Conservation (phyloP, 768 basidiomycete genomes). For the Pleurotus platypus region DNA sequence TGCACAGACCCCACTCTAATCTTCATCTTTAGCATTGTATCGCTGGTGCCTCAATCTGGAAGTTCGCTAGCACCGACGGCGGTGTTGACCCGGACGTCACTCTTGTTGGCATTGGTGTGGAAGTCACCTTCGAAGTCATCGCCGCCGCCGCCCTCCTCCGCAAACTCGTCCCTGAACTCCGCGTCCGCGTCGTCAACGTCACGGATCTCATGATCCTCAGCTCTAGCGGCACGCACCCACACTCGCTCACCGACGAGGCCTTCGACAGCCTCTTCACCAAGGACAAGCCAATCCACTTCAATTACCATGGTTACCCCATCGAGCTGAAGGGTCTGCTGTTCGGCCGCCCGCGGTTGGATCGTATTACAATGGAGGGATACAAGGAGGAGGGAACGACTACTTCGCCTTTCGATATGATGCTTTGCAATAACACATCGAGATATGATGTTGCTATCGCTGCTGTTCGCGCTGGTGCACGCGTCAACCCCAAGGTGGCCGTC, state of each 20-base stretch:
- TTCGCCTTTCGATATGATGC: conserved; percentile 83
- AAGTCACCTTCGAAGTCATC: conserved; percentile 86
- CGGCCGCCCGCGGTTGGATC: conserved; percentile 44
- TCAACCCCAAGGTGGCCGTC: conserved; percentile 52
- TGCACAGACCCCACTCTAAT: conserved; percentile 9
- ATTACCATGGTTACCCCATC: conserved; percentile 81
- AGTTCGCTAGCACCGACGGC: conserved; percentile 71
- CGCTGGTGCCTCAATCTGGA: conserved; percentile 86
- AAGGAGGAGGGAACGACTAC: conserved; percentile 78
- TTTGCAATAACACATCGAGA: conserved; percentile 64
- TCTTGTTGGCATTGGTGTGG: conserved; percentile 83
- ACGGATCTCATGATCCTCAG: conserved; percentile 86
- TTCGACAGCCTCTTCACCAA: conserved; percentile 73
- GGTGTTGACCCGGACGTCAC: conserved; percentile 76
- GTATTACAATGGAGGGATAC: conserved; percentile 61
- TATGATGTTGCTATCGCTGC: conserved; percentile 64
- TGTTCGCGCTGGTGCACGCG: conserved; percentile 47
- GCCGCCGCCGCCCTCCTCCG: conserved; percentile 80
- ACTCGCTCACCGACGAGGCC: conserved; percentile 56
- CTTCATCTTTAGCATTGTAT: conserved; percentile 61
- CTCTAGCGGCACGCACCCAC: conserved; percentile 68
- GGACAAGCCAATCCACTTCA: conserved; percentile 69
- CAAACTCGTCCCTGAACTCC: conserved; percentile 62
- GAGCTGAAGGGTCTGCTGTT: conserved; percentile 67
- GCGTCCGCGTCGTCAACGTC: conserved; percentile 85